phyloP scores from a whole-genome alignment of 768 basidiomycete species.

The Naematelia encephala region DNA sequence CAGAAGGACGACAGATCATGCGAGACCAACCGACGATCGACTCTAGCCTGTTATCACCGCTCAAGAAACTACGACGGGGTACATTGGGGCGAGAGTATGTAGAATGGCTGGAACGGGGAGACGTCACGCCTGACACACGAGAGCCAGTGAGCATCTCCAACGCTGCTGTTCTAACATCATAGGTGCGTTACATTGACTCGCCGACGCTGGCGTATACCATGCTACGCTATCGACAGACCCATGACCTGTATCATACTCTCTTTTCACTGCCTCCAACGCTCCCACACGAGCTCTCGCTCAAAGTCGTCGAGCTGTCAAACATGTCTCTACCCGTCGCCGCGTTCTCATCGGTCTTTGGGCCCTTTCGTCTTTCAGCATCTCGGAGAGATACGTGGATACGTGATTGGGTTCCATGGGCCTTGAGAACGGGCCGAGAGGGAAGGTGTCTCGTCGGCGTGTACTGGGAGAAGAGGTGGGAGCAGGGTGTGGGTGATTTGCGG shows the following conservation, averaged over 20 bases:
- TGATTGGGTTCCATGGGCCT: conserved; percentile 90
- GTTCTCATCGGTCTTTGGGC: conserved; percentile 74
- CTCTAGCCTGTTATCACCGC: conserved; percentile 55
- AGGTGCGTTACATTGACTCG: conserved; percentile 94
- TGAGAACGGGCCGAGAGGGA: conserved; percentile 72
- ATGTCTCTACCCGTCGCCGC: conserved; percentile 83
- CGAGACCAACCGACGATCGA: conserved; percentile 80
- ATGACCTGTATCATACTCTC: conserved; percentile 95
- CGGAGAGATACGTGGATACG: conserved; percentile 62
- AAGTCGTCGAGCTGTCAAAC: conserved; percentile 91
- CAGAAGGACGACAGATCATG: conserved; percentile 80
- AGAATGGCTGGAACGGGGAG: conserved; percentile 82
- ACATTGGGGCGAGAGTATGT: conserved; percentile 83
- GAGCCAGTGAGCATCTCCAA: conserved; percentile 63
- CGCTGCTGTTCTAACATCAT: neutral
- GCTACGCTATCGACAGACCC: conserved; percentile 96
- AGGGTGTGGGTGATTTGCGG: conserved; percentile 76
- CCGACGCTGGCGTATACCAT: conserved; percentile 96
- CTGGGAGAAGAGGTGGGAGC: conserved; percentile 93
- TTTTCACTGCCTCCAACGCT: conserved; percentile 83
- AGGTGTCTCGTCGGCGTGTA: conserved; percentile 81
- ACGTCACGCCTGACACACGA: conserved; percentile 88
- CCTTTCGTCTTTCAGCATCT: conserved; percentile 62
- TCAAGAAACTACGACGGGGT: conserved; percentile 68
- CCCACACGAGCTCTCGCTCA: conserved; percentile 86